Evolutionary conservation across 2,329 filamentous ascomycete genomes (phyloP), one percentile per base, ranked within the genome.

Genomic region (Macrophomina pseudophaseolina): DNA sequence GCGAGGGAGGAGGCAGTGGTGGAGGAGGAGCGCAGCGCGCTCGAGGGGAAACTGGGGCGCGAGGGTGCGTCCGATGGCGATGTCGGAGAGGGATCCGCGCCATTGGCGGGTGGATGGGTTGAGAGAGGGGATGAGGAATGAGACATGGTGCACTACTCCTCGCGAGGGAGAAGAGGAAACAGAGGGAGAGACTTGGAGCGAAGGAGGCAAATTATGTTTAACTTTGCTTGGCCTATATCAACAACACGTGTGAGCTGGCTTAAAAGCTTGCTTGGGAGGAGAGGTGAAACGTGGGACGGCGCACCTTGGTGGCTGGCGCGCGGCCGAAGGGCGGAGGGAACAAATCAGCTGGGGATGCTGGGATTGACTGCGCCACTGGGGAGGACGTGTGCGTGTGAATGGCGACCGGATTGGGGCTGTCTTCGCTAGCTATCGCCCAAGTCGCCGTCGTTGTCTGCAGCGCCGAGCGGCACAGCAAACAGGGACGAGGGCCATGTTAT

Each of bases 1-100:
- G 71, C 69, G 42, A 70, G 68, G 7, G 77, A 79, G n/a, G 74
- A 70, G 69, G 71, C 74, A 58, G 74, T 78, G 18, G 62, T 46
- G 69, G 70, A 74, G 62, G 75, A 78, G 18, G 62, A 46, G 28
- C 49, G 23, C 33, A 23, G 49, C 38, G 33, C 5, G 51, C 9
- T 23, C 23, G 23, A 23, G 11, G 62, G 62, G 5, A 54, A 33
- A 16, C 16, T 40, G 8, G 35, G 30, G 18, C 28, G 42, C 5
- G 5, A 44, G 42, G 11, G 5, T 40, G 38, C 14, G 38, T 8
- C 38, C 38, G 38, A 14, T 7, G 46, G 46, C 16, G 46, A 16
- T 49, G 46, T 49, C 28, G 32, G 32, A 30, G 42, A 30, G 5
- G 56, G 56, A 60, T 28, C n/a, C n/a, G 42, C n/a, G 58, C 28